Percentiles rank a stretch among this genome's conserved stretches.
These are phyloP conservation scores for Lactifluus volemus DNA, from an alignment of 768 basidiomycete genomes.

Conservation along the genomic window DNA sequence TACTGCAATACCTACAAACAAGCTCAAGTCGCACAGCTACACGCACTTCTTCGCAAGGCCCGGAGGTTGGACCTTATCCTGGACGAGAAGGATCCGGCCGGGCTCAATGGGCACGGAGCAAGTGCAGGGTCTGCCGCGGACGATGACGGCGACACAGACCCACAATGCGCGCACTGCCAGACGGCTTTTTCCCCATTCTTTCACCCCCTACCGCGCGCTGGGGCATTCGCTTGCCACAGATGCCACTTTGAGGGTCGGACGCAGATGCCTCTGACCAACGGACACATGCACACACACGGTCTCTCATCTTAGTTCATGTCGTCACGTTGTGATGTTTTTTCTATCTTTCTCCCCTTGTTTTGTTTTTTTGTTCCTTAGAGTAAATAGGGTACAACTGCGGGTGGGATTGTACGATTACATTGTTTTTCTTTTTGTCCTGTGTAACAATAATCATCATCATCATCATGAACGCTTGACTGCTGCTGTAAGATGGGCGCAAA, in stretches of 20 bases:
- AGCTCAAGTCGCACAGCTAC: constrained; percentile 58
- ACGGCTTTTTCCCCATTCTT: constrained; percentile 73
- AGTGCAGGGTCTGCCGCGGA: neutral
- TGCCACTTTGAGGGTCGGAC: constrained; percentile 31
- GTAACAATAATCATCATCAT: constrained; percentile 14
- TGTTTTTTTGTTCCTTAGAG: constrained; percentile 7
- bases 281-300: constrained; percentile 5
- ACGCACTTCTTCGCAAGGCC: constrained; percentile 84
- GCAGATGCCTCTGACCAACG: constrained; percentile 19
- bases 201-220: constrained; percentile 36
- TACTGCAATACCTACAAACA: constrained; percentile 84
- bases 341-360: neutral
- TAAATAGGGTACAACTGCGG: constrained; percentile 4
- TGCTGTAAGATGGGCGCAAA: constrained; percentile 13
- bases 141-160: constrained; percentile 21
- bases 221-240: constrained; percentile 35
- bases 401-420: constrained; percentile 20
- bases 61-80: constrained; percentile 71
- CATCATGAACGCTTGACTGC: constrained; percentile 10
- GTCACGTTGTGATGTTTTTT: neutral
- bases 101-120: constrained; percentile 14
- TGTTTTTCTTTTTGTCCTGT: constrained; percentile 15
- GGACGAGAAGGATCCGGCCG: constrained; percentile 27
- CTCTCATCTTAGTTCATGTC: neutral
- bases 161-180: constrained; percentile 48